Evolutionary conservation across 2,329 filamentous ascomycete species (phyloP).

Genomic region (Periglandula ipomoeae): DNA sequence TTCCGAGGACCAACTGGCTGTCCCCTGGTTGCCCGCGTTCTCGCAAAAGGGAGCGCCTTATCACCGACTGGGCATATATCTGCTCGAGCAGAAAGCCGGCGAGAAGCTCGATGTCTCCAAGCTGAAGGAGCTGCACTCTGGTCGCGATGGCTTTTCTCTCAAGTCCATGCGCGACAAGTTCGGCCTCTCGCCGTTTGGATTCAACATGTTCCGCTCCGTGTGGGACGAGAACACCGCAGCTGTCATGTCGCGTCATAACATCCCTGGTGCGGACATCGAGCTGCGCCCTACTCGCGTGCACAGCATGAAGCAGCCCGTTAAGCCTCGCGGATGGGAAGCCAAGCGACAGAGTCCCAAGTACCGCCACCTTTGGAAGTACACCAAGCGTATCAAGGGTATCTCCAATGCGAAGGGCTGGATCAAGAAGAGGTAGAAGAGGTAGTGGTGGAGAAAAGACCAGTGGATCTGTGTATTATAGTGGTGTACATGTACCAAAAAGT

Average conservation of each 20-base stretch:
- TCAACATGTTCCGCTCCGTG: constrained; percentile 75
- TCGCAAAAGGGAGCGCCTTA: constrained; percentile 86
- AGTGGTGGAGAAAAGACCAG: not conserved
- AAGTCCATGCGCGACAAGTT: constrained; percentile 66
- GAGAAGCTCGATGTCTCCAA: constrained; percentile 45
- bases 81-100: constrained; percentile 68
- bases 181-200: constrained; percentile 63
- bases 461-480: constrained; percentile 9
- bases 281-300: constrained; percentile 73
- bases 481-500: constrained; percentile 5
- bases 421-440: constrained; percentile 26
- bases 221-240: constrained; percentile 85
- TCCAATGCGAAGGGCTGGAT: constrained; percentile 33
- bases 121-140: constrained; percentile 42
- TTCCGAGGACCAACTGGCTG: constrained; percentile 54
- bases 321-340: constrained; percentile 56
- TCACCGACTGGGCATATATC: constrained; percentile 75
- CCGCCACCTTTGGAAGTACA: constrained; percentile 56
- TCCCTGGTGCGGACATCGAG: constrained; percentile 72
- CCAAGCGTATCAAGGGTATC: constrained; percentile 44
- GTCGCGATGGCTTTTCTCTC: constrained; percentile 62
- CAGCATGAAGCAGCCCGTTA: constrained; percentile 52
- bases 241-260: constrained; percentile 73
- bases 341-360: constrained; percentile 58
- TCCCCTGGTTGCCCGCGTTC: constrained; percentile 77